Percentiles rank a stretch among this genome's conserved stretches.
Conservation (phyloP, 345 rosid genomes). For the Eucalyptus erythrocorys region DNA sequence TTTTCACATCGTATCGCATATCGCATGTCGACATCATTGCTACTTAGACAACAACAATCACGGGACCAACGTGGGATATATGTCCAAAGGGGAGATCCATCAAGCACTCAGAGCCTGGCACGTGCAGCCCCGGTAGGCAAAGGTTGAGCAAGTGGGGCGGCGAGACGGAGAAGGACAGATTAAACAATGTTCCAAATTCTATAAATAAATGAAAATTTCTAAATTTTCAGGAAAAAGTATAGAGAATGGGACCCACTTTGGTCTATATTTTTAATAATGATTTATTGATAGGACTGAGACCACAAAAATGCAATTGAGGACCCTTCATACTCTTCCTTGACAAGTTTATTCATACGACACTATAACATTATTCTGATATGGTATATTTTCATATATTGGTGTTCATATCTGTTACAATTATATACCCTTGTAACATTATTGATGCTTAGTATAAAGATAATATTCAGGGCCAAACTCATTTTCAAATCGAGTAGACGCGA, state of each 20-base stretch:
- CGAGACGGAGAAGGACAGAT: background rate
- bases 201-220: background rate
- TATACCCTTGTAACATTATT: background rate
- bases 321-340: background rate
- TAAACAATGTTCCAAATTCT: background rate
- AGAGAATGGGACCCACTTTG: background rate
- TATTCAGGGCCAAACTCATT: background rate
- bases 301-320: background rate
- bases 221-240: background rate
- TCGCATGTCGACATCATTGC: too few species aligned
- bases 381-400: background rate
- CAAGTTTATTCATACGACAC: background rate
- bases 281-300: background rate
- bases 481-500: background rate
- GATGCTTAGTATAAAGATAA: background rate
- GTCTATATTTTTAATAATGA: background rate
- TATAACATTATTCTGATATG: background rate
- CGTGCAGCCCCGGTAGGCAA: background rate
- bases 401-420: fast-evolving
- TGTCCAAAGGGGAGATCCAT: background rate
- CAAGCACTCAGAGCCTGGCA: background rate
- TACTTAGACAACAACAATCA: background rate
- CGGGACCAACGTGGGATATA: background rate
- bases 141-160: background rate
- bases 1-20: too few species aligned